phyloP scores from a whole-genome alignment of 345 rosid species.

The Dipteronia sinensis region DNA sequence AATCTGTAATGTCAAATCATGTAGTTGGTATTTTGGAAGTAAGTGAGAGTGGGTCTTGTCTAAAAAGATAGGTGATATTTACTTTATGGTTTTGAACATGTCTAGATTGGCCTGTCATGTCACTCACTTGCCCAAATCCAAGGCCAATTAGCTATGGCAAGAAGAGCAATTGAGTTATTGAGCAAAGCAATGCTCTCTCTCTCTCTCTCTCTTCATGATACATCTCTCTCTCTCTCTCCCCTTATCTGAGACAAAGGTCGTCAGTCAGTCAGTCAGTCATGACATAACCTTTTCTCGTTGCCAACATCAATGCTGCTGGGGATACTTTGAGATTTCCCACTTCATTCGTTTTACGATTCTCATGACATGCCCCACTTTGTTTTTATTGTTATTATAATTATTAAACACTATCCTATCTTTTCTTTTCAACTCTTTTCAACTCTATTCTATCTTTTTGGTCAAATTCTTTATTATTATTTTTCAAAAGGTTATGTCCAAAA shows the following conservation, averaged over 20 bases:
- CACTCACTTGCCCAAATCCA: constrained; percentile 8
- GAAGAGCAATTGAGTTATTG: too few species aligned
- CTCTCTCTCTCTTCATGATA: too few species aligned
- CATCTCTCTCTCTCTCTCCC: too few species aligned
- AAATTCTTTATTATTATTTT: too few species aligned
- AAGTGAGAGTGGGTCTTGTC: constrained; percentile 45
- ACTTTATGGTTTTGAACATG: constrained; percentile 17
- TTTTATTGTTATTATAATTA: too few species aligned
- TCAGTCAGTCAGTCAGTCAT: constrained; percentile 17
- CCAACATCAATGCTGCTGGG: constrained; percentile 24
- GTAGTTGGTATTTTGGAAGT: constrained; percentile 67
- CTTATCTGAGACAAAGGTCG: background rate
- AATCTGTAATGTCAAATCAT: constrained; percentile 98
- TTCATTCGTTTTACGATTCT: constrained; percentile 13
- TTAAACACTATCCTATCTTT: too few species aligned
- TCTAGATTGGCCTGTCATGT: constrained; percentile 36
- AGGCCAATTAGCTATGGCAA: background rate
- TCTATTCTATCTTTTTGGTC: too few species aligned
- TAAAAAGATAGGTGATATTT: constrained; percentile 13
- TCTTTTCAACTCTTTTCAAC: too few species aligned
- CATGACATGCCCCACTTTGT: too few species aligned
- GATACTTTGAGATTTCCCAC: constrained; percentile 28
- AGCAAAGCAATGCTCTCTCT: too few species aligned
- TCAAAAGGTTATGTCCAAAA: too few species aligned
- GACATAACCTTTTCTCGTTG: constrained; percentile 47